Conservation (phyloP, 768 basidiomycete genomes). For the Paxillus rubicundulus region DNA sequence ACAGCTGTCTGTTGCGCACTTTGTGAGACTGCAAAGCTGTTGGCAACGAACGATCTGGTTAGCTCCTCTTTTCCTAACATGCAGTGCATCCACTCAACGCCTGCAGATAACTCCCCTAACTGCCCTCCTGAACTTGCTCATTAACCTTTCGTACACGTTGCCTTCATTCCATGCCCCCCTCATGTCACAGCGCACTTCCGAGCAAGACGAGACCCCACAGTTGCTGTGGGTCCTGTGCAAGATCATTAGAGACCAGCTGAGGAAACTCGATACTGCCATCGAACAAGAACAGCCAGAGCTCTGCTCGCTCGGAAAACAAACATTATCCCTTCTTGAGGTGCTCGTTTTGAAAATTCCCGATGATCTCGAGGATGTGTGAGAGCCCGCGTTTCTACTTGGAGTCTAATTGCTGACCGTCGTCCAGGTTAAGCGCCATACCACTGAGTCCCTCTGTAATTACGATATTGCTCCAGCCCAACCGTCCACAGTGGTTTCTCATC, state of each 20-base stretch:
- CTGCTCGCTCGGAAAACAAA: constrained; percentile 38
- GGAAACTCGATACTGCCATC: constrained; percentile 32
- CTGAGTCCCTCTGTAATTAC: constrained; percentile 42
- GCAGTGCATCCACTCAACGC: constrained; percentile 7
- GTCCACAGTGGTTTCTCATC: constrained; percentile 51
- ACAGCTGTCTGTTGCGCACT: constrained; percentile 36
- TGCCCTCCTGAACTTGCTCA: constrained; percentile 53
- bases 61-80: constrained; percentile 17
- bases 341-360: constrained; percentile 49
- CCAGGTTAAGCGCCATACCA: constrained; percentile 40
- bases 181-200: constrained; percentile 28
- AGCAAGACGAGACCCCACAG: constrained; percentile 25
- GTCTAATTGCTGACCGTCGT: background rate
- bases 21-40: constrained; percentile 37
- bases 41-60: constrained; percentile 42
- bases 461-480: constrained; percentile 47
- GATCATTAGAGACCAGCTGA: constrained; percentile 40
- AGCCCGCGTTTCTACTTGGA: background rate
- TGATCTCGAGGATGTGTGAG: constrained; percentile 39
- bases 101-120: constrained; percentile 45
- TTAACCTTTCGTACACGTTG: constrained; percentile 43
- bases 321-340: constrained; percentile 50
- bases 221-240: constrained; percentile 42
- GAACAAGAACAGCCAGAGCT: constrained; percentile 24
- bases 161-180: constrained; percentile 46